These are phyloP conservation scores for Tolypocladium album DNA, from an alignment of 2,329 filamentous ascomycete species.

Conservation along the genomic window DNA sequence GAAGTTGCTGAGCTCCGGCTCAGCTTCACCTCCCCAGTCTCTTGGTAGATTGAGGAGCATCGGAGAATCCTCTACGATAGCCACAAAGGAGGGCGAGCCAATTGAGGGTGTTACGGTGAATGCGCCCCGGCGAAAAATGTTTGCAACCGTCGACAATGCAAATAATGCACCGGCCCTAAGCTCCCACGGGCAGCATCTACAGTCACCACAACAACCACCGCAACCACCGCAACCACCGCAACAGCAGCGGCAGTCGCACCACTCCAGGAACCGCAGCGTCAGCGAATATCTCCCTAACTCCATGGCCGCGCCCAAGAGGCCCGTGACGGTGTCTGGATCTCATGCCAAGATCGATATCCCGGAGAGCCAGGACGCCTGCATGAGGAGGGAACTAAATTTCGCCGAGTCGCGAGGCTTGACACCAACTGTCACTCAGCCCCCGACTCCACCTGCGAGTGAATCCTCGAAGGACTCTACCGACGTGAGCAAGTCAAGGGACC, in stretches of 20 bases:
- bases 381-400: constrained; percentile 69
- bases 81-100: constrained; percentile 40
- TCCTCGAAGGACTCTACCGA: constrained; percentile 40
- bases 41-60: constrained; percentile 13
- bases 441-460: constrained; percentile 76
- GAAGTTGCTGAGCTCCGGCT: constrained; percentile 41
- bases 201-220: no score
- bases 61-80: constrained; percentile 29
- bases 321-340: constrained; percentile 61
- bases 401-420: constrained; percentile 68
- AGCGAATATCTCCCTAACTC: constrained; percentile 79
- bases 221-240: not conserved
- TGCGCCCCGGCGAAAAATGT: constrained; percentile 47
- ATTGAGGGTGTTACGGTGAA: constrained; percentile 38
- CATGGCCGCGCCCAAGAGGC: constrained; percentile 56
- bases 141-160: constrained; percentile 25
- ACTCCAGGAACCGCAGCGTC: constrained; percentile 68
- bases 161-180: constrained; percentile 18
- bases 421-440: constrained; percentile 47
- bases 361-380: constrained; percentile 33
- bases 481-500: constrained; percentile 28
- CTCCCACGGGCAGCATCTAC: constrained; percentile 5
- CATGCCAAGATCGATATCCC: constrained; percentile 29
- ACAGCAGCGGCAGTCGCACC: constrained; percentile 18
- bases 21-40: constrained; percentile 27